Conservation (phyloP, 352 stramenopile species). For the Phytophthora sp. region DNA sequence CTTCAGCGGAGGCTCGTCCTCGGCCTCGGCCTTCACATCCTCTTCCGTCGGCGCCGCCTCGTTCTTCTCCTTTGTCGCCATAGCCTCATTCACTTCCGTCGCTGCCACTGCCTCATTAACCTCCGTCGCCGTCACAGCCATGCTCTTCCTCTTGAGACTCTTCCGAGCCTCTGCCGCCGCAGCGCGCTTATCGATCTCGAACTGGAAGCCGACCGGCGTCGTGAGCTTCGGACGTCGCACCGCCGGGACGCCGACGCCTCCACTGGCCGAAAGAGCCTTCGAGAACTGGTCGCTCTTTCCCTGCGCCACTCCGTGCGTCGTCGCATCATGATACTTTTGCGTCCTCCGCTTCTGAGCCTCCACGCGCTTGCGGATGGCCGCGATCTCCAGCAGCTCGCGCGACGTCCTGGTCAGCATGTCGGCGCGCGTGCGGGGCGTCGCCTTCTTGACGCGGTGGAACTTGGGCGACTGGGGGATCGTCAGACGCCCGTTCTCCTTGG, state of each 20-base stretch:
- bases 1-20: conserved; percentile 28
- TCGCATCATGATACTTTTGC: conserved; percentile 70
- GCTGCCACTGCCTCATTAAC: background rate
- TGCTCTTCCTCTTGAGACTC: conserved; percentile 39
- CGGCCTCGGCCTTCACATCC: background rate
- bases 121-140: conserved; percentile 11
- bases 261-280: conserved; percentile 57
- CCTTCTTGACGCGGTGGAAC: conserved; percentile 51
- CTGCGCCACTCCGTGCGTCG: conserved; percentile 39
- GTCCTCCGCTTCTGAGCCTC: conserved; percentile 61
- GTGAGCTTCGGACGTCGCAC: conserved; percentile 74
- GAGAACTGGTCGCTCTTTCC: conserved; percentile 53
- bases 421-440: conserved; percentile 33
- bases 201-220: conserved; percentile 65
- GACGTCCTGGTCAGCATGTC: conserved; percentile 69
- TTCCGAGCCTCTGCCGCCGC: conserved; percentile 34
- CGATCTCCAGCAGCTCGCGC: conserved; percentile 77
- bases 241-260: conserved; percentile 68
- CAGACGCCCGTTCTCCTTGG: conserved; percentile 62
- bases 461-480: conserved; percentile 79
- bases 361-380: conserved; percentile 66
- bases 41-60: conserved; percentile 5
- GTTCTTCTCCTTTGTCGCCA: too few species aligned
- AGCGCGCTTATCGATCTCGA: conserved; percentile 74
- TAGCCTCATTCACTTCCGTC: background rate